Base-by-base conservation (phyloP, 2,329 filamentous ascomycete species). In the Claviceps arundinis region DNA sequence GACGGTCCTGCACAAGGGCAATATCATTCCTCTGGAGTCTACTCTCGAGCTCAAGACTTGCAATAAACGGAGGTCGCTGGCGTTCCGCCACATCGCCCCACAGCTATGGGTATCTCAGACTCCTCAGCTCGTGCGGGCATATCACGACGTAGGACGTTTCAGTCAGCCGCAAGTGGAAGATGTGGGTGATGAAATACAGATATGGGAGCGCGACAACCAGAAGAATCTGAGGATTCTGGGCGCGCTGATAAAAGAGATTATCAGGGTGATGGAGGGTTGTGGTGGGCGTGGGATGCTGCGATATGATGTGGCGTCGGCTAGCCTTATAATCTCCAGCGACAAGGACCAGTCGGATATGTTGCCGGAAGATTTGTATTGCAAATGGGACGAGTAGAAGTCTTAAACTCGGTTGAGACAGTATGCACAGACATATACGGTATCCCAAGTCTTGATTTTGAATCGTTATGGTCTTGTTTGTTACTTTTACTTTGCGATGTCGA, bases 71-170 rank as follows among this genome's bases (percentile, higher is more conserved):
- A 70, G 63, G 45, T 58, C 50, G 22, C 55, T 75, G 16, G n/a
- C 55, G 2, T 50, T 73, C 11, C 1, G 56, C 11, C 63, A 72
- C 5, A 58, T 73, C 37, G 62, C 62, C 26, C 54, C 69, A 1
- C 70, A 73, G 59, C 64, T 75, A 26, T 75, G 71, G 71, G 55
- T 65, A 14, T 73, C 69, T 4, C 71, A 75, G 59, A 75, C 72
- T 1, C 67, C 68, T 1, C 71, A 70, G 42, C 68, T 75, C 37
- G 69, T 74, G n/a, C 65, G 67, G 37, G 71, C 70, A 1, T 71
- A 73, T 55, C 69, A 74, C 55, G 45, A 57, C 3, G 52, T 53
- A 1, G 71, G 71, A 38, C 17, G 51, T 1, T 74, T 75, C 54
- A 14, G 52, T 13, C 30, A 43, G 16, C 60, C 64, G 42, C 34